Evolutionary conservation across 208 protist genomes (phyloP).

Genomic region (Leishmania aethiopica): DNA sequence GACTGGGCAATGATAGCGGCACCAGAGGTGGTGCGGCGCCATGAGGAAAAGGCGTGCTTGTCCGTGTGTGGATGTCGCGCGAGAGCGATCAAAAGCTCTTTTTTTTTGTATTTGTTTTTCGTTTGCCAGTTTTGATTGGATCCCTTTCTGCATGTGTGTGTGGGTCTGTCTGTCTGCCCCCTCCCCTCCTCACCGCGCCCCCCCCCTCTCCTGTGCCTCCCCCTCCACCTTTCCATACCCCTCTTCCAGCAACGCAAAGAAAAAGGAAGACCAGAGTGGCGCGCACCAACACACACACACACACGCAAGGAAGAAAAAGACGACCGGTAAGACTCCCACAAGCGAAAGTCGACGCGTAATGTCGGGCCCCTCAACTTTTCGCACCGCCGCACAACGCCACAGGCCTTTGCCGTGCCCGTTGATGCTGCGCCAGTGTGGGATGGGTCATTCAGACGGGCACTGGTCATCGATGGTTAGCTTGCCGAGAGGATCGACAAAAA

Average conservation of each 20-base stretch:
- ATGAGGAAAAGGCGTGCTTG: neutral
- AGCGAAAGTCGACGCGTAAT: neutral
- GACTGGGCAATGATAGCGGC: neutral
- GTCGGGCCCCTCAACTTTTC: neutral
- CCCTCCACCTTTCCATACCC: neutral
- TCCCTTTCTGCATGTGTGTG: neutral
- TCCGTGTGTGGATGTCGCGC: neutral
- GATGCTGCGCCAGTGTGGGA: neutral
- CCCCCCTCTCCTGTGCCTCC: neutral
- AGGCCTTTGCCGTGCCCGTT: neutral
- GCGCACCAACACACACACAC: neutral
- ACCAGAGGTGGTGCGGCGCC: neutral
- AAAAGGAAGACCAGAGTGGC: neutral
- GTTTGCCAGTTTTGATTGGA: neutral
- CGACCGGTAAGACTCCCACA: neutral
- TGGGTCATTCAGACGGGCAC: neutral
- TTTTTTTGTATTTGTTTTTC: neutral
- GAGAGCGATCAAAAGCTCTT: neutral
- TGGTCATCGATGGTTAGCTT: neutral
- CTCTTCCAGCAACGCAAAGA: neutral
- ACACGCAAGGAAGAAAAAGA: neutral
- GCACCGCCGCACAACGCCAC: neutral
- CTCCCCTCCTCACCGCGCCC: neutral
- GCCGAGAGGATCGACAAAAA: neutral
- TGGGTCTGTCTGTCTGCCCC: neutral